Base-by-base conservation (phyloP, 495 filamentous ascomycete species). In the Jackrogersella minutella region DNA sequence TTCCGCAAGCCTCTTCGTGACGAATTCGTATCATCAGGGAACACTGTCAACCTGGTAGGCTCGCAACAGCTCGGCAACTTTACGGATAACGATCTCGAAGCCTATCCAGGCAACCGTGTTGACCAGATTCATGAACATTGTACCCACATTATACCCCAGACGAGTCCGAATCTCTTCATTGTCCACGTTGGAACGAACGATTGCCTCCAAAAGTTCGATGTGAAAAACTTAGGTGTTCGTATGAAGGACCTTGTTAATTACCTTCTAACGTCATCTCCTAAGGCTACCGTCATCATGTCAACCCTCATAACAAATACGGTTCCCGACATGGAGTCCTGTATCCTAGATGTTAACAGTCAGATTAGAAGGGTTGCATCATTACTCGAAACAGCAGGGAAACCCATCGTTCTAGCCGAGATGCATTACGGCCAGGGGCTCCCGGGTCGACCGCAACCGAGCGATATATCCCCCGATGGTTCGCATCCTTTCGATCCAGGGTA, bases 1-100 rank as follows among this genome's bases (percentile, higher is more conserved):
- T 86, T 86, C 66, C 82, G 85, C 30, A 72, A 71, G 5, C 58
- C 72, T 59, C 66, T 81, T 1, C 66, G 63, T 24, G 69, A 75
- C 46, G 50, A 59, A 4, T 71, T 82, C 7, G 36, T 55, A 22
- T 63, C 60, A 3, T 63, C 56, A 22, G 64, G 67, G 3, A 56
- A 66, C 11, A 30, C 65, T 3, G 66, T 76, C 17, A 74, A 73
- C 53, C 49, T 73, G 28, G 72, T 76, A 16, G 74, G 74, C 19
- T 58, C 54, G 24, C 60, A 70, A 28, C 50, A 59, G 31, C 54
- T 73, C 44, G 74, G 74, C 33, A 46, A 64, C 30, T 76, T 76
- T 52, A 51, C 59, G 11, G 68, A 75, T 60, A 74, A 74, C 68
- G 64, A 73, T 6, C 61, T 72, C 24, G 72, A 76, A 46, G 74